Evolutionary conservation across 2,329 filamentous ascomycete species (phyloP).

Genomic region (Nigrospora osmanthi): DNA sequence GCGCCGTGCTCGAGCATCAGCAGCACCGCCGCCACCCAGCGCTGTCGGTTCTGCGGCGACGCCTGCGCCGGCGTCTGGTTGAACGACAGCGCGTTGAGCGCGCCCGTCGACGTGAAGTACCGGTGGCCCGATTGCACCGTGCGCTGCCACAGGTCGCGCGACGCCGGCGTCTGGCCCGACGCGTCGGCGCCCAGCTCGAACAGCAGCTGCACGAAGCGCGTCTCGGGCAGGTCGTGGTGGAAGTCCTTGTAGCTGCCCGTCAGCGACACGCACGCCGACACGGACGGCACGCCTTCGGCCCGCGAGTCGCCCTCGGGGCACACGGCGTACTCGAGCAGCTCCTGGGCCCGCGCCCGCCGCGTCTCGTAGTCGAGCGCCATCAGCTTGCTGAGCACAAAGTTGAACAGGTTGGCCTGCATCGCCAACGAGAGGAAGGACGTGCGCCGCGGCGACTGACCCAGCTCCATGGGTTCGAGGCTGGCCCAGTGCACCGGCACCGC

Average conservation of each 20-base stretch:
- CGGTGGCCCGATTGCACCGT: background rate
- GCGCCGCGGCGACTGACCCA: background rate
- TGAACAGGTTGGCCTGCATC: slow-evolving; percentile 1
- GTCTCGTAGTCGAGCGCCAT: background rate
- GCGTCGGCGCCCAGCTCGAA: background rate
- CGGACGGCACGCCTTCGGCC: background rate
- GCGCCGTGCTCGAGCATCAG: background rate
- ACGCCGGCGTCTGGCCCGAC: background rate
- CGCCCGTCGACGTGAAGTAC: slow-evolving; percentile 1
- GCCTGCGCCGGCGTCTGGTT: background rate
- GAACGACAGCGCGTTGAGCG: slow-evolving; percentile 11
- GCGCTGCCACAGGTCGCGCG: background rate
- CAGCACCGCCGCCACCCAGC: slow-evolving; percentile 1
- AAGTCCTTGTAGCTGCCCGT: slow-evolving; percentile 2
- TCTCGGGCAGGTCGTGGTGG: slow-evolving; percentile 2
- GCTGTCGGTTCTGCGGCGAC: slow-evolving; percentile 1
- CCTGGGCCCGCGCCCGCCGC: background rate
- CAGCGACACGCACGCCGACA: slow-evolving; percentile 1
- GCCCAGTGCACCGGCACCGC: slow-evolving; percentile 1
- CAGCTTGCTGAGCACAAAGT: background rate
- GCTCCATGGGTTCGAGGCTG: slow-evolving; percentile 2
- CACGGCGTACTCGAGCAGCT: slow-evolving; percentile 1
- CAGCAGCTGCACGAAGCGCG: background rate
- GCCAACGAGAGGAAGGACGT: background rate
- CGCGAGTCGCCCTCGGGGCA: slow-evolving; percentile 1